phyloP scores from a whole-genome alignment of 2,329 filamentous ascomycete species.

The Colletotrichum tamarilloi region DNA sequence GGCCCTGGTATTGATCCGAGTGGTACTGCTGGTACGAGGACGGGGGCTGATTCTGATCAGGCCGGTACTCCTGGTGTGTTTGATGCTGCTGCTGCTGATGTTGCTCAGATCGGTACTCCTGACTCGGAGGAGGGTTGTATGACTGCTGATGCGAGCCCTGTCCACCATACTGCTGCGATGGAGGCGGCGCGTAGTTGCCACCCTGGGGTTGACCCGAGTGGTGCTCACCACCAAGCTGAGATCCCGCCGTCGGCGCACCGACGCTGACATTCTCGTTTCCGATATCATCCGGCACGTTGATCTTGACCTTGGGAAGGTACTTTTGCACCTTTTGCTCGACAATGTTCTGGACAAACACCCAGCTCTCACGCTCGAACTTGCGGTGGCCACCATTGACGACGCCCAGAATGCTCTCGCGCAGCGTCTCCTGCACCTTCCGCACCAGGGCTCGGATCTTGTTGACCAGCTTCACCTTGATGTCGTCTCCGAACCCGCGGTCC shows the following conservation, averaged over 20 bases:
- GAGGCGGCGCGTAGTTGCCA: constrained; percentile 37
- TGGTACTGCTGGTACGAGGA: constrained; percentile 38
- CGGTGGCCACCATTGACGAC: constrained; percentile 59
- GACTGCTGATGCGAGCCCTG: constrained; percentile 40
- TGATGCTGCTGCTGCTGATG: constrained; percentile 24
- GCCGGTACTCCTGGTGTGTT: constrained; percentile 35
- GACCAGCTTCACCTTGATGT: constrained; percentile 56
- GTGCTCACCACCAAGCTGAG: constrained; percentile 47
- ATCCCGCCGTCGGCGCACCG: constrained; percentile 46
- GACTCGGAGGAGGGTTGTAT: constrained; percentile 39
- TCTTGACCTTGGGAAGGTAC: constrained; percentile 58
- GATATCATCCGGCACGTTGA: constrained; percentile 57
- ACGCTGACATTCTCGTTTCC: constrained; percentile 59
- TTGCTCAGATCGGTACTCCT: constrained; percentile 32
- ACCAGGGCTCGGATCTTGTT: constrained; percentile 56
- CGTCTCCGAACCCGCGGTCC: constrained; percentile 54
- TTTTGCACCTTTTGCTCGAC: constrained; percentile 58
- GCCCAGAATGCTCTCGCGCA: constrained; percentile 55
- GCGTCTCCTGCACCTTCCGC: constrained; percentile 57
- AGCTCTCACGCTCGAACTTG: constrained; percentile 58
- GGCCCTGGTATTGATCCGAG: constrained; percentile 23
- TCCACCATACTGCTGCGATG: constrained; percentile 33
- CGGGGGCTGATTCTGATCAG: constrained; percentile 28
- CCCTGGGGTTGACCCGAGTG: constrained; percentile 40
- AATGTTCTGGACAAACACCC: constrained; percentile 58